These are phyloP conservation scores for Sarocladium kiliense DNA, from an alignment of 2,329 filamentous ascomycete species.

Conservation along the genomic window DNA sequence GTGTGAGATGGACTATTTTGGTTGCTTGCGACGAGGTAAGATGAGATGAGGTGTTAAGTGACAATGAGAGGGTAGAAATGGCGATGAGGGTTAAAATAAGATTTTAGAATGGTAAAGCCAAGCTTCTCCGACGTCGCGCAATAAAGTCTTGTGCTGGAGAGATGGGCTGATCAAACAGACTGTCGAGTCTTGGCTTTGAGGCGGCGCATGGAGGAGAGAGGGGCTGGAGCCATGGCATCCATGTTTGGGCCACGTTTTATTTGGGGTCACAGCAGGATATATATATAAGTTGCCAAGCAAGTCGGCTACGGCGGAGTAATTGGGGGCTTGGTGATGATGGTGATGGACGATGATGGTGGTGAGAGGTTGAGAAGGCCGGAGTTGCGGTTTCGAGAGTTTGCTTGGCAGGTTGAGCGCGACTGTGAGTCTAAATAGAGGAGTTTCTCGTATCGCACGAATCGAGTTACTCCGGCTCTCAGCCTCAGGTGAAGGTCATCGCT, in stretches of 20 bases:
- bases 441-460: neutral
- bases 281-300: too few species aligned
- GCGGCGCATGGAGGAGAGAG: neutral
- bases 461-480: neutral
- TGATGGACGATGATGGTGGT: neutral
- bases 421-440: neutral
- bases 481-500: too few species aligned
- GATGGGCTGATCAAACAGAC: neutral
- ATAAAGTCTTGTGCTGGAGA: neutral
- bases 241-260: neutral
- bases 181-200: neutral
- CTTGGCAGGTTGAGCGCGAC: neutral
- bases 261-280: too few species aligned
- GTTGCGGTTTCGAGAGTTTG: neutral
- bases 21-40: neutral
- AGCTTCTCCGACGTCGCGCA: constrained; percentile 1
- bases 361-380: neutral
- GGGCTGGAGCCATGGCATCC: neutral
- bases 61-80: neutral
- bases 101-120: neutral
- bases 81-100: neutral
- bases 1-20: neutral
- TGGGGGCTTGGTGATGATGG: too few species aligned
- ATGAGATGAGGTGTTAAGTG: neutral
- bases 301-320: too few species aligned